phyloP scores from a whole-genome alignment of 352 stramenopile genomes.

The Phytophthora pisi region DNA sequence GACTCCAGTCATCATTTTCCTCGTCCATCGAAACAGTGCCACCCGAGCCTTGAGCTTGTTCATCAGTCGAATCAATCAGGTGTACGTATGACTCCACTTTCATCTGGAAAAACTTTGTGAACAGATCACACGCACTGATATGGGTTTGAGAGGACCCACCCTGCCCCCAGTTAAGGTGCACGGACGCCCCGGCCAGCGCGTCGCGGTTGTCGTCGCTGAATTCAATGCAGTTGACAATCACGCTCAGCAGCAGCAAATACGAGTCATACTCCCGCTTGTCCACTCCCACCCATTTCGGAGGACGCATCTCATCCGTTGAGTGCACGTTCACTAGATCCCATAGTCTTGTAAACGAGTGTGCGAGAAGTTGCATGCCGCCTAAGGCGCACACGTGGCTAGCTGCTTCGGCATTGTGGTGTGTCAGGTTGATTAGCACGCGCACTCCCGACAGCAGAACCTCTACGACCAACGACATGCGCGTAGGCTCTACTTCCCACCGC shows the following conservation, averaged over 20 bases:
- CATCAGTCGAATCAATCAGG: conserved; percentile 41
- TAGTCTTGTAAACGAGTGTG: conserved; percentile 49
- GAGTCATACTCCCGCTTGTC: conserved; percentile 66
- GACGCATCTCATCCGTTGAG: neutral
- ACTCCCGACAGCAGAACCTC: conserved; percentile 56
- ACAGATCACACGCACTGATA: conserved; percentile 37
- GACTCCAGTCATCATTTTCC: conserved; percentile 49
- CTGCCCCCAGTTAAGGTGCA: neutral
- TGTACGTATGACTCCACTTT: conserved; percentile 61
- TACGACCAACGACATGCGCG: conserved; percentile 37
- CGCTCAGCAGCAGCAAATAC: conserved; percentile 64
- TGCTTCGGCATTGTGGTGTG: conserved; percentile 68
- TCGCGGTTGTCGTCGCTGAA: conserved; percentile 59
- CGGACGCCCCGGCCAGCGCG: conserved; percentile 28
- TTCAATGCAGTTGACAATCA: conserved; percentile 77
- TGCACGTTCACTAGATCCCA: conserved; percentile 19
- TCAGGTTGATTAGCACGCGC: conserved; percentile 81
- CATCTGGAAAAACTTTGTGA: conserved; percentile 59
- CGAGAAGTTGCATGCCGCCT: conserved; percentile 50
- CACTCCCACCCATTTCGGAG: conserved; percentile 11
- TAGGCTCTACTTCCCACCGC: conserved; percentile 35
- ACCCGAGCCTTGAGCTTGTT: conserved; percentile 9
- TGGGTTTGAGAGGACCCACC: neutral
- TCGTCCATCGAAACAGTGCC: conserved; percentile 20
- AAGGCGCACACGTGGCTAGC: conserved; percentile 43